Evolutionary conservation across 768 basidiomycete genomes (phyloP), one percentile per base, ranked within the genome.

Genomic region (Russula compacta): DNA sequence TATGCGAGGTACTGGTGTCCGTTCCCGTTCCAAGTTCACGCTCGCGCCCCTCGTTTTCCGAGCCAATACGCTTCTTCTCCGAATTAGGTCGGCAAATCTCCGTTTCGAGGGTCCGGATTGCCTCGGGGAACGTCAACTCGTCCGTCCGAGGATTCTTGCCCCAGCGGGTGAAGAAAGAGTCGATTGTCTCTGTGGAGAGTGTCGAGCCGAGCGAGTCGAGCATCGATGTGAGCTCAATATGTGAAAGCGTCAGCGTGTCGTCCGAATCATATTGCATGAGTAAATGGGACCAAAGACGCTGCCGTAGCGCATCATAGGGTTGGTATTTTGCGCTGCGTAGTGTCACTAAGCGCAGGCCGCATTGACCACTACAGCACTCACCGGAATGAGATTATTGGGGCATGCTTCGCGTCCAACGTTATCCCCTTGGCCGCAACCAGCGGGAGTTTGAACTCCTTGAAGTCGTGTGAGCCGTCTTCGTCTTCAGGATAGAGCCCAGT

Each of bases 131-230:
- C 0, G 85, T 86, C 36, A 99, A 74, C 67, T 92, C 86, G 61
- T 85, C 94, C 21, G 76, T 73, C 7, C 78, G 77, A 0, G 85
- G 80, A 4, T 78, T 74, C 72, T 90, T 92, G 59, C 79, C 79
- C 67, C 78, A 81, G 7, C 83, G 80, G 8, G 79, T 81, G 75
- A 90, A 98, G 80, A 95, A 98, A 14, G 80, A 79, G 66, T 87
- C 80, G 60, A 97, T 76, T 1, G 95, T 98, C 47, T 83, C 76
- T 0, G 73, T 73, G 7, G 88, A 89, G 52, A 98, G 81, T 0
- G 95, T 98, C 4, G 94, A 97, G 5, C 94, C 94, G 40, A 99
- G 85, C 2, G 95, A 95, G 74, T 98, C 95, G 46, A 99, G 86
- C 90, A 98, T 94, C 11, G 90, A 90, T 0, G 88, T 90, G 36